Evolutionary conservation across 2,329 filamentous ascomycete species (phyloP), one percentile per base, ranked within the genome.

Genomic region (Colletotrichum sp.): DNA sequence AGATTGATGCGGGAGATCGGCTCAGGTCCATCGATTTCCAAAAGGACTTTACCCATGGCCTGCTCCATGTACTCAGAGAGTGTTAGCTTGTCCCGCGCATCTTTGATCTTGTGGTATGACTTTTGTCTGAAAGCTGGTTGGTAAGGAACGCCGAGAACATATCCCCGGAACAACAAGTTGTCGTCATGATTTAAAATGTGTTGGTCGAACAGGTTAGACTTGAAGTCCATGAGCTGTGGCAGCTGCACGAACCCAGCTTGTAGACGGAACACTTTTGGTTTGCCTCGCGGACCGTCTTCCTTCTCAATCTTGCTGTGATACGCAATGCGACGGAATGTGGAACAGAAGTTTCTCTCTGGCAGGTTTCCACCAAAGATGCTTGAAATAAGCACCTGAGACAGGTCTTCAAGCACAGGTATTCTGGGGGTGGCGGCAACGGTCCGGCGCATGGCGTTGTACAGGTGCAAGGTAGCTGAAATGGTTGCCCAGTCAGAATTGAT

Each of bases 351-450:
- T 26, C 52, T 8, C 3, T 57, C 21, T 15, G 52, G 52, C 52
- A 57, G 3, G 4, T 3, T 28, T 0, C 21, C 52, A 2, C 52
- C 52, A 16, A 57, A 57, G 52, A 57, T 5, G 24, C 21, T 15
- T 12, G 1, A 1, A 1, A 28, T 9, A 13, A 57, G 52, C 4
- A 5, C 3, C 1, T 3, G 21, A 5, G 52, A 57, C 0, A 57
- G 52, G 2, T 28, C 52, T 15, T 57, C 52, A 7, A 57, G 26
- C 5, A 57, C 52, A 1, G 52, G 52, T 28, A 57, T 16, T 57
- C 4, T 26, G 1, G 52, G 52, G 1, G 52, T 57, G 1, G 5
- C 12, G 52, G 52, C 13, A 5, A 57, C 3, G 24, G 6, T 8
- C 0, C 12, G 52, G 21, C 24, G 52, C 52, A 57, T 57, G 24